Conservation (phyloP, 192 early-diverging fungal genomes). For the Umbelopsis ramanniana region DNA sequence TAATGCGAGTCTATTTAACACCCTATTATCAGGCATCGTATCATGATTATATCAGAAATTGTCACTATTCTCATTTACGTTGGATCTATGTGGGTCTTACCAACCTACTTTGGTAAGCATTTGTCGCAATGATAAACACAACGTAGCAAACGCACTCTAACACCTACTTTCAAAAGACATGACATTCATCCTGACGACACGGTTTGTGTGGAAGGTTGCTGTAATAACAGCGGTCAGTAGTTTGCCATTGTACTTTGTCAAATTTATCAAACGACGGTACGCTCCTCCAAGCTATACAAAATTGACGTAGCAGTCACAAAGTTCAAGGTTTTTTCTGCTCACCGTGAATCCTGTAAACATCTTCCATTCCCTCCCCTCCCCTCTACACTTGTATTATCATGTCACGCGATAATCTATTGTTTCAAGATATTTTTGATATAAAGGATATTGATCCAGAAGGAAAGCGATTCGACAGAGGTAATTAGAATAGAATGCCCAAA, state of each 20-base stretch:
- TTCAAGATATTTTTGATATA: slow-evolving; percentile 88
- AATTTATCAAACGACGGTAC: slow-evolving; percentile 74
- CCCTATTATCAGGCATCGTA: slow-evolving; percentile 61
- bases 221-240: slow-evolving; percentile 89
- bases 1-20: background rate
- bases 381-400: slow-evolving; percentile 20
- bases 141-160: background rate
- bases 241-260: slow-evolving; percentile 87
- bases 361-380: background rate
- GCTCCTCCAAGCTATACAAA: slow-evolving; percentile 93
- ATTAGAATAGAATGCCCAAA: background rate
- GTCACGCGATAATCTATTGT: slow-evolving; percentile 77
- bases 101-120: slow-evolving; percentile 85
- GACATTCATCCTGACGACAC: slow-evolving; percentile 80
- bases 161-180: slow-evolving; percentile 58
- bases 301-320: slow-evolving; percentile 51
- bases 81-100: slow-evolving; percentile 86
- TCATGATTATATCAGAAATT: slow-evolving; percentile 88
- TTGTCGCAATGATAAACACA: background rate
- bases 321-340: background rate
- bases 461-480: slow-evolving; percentile 94
- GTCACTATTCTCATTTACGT: slow-evolving; percentile 84
- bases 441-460: slow-evolving; percentile 88
- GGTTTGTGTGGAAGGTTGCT: slow-evolving; percentile 90
- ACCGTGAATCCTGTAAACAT: background rate